Percentiles rank a stretch among this genome's conserved stretches.
Conservation (phyloP, 139 green algal genomes). For the Chlamydomonas sphaeroides region DNA sequence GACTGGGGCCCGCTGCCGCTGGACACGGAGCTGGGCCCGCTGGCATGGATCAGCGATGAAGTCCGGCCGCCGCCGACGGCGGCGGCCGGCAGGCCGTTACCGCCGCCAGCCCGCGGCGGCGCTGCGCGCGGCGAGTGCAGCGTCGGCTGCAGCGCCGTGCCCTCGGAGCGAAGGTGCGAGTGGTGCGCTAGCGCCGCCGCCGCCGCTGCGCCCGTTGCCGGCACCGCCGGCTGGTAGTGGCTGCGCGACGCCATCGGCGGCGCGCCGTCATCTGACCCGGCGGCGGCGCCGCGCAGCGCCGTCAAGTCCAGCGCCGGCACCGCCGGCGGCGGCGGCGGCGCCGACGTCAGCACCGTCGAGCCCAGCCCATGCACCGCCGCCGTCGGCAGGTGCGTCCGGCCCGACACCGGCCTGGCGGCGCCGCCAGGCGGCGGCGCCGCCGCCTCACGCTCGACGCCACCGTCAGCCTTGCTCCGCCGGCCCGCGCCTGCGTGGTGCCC, state of each 20-base stretch:
- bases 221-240: background rate
- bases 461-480: background rate
- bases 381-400: background rate
- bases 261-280: background rate
- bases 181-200: background rate
- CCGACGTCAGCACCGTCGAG: constrained; percentile 28
- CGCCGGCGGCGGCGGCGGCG: constrained; percentile 20
- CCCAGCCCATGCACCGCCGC: background rate
- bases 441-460: background rate
- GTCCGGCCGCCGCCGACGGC: background rate
- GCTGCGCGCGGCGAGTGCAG: background rate
- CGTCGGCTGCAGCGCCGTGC: constrained; percentile 14
- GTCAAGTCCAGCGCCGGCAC: constrained; percentile 19
- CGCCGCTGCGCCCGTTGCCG: background rate
- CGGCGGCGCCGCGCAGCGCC: background rate
- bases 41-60: background rate
- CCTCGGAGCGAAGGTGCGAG: constrained; percentile 1
- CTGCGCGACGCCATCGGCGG: constrained; percentile 6
- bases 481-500: background rate
- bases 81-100: too few relatives aligned
- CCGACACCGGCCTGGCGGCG: background rate
- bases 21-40: background rate
- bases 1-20: background rate
- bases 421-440: background rate
- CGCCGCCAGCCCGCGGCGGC: background rate